Conservation (phyloP, 768 basidiomycete species). For the Lentinula boryana region DNA sequence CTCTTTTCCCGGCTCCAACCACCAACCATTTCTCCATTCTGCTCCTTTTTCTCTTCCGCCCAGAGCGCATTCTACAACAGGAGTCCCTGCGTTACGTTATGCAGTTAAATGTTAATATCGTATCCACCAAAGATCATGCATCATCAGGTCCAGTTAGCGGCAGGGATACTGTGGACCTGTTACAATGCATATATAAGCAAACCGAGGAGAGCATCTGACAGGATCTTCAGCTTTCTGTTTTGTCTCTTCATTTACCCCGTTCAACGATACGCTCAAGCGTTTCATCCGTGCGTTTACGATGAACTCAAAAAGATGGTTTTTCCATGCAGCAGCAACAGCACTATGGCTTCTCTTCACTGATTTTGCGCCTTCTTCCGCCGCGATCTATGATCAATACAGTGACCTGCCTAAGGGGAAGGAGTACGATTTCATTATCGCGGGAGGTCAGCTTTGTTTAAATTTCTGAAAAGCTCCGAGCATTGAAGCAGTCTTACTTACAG, state of each 20-base stretch:
- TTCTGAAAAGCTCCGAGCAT: background rate
- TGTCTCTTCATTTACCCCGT: background rate
- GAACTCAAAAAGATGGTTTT: background rate
- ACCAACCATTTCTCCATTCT: background rate
- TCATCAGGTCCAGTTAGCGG: background rate
- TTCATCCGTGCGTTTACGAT: background rate
- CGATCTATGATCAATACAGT: background rate
- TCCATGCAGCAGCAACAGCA: background rate
- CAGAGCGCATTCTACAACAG: background rate
- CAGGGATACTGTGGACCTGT: background rate
- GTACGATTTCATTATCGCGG: conserved; percentile 11
- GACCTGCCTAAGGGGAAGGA: background rate
- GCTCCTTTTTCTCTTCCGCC: background rate
- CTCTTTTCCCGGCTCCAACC: background rate
- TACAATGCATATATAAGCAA: background rate
- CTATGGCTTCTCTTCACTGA: background rate
- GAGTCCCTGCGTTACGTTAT: background rate
- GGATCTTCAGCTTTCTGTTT: background rate
- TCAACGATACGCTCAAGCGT: background rate
- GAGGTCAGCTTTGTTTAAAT: conserved; percentile 1
- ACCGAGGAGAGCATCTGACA: background rate
- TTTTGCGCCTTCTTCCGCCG: background rate
- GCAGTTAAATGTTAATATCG: background rate
- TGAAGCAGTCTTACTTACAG: background rate
- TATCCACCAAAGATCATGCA: background rate